Base-by-base conservation (phyloP, 768 basidiomycete genomes). In the Lactarius pseudohatsudake region DNA sequence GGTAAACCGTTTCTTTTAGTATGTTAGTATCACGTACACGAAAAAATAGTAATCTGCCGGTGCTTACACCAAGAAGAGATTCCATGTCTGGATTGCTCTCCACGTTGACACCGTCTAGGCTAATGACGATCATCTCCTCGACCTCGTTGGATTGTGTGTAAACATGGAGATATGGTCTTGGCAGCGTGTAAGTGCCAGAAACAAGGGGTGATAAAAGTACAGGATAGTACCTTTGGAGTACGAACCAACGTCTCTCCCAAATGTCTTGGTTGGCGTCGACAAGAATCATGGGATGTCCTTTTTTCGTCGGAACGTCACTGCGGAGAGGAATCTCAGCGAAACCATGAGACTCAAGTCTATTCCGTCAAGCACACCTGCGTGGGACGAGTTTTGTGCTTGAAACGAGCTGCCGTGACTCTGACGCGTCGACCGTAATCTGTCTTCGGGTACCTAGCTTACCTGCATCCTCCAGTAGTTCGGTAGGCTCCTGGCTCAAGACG, bases 191-290 rank as follows among this genome's bases (percentile, higher is more conserved):
- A 67, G 47, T 22, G 8, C 34, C 36, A 11, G 18, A 57, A 28
- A 26, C 59, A 20, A 66, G 38, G 22, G 45, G 16, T 47, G 62
- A 28, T 41, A 28, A 62, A 65, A 43, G 32, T 34, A 40, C 18
- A 11, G 47, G 20, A 22, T 30, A 58, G 53, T 64, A 94, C 95
- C 94, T 85, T 75, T 87, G 85, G 11, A 98, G 81, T 18, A 95
- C 91, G 75, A 95, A 94, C 88, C 91, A 95, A 63, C 88, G 81
- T 73, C 83, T 86, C 72, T 86, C 85, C 97, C 97, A 99, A 36
- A 79, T 75, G 72, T 94, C 86, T 72, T 85, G 86, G 53, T 84
- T 85, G 13, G 95, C 92, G 74, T 98, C 89, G 32, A 82, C 84
- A 70, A 98, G 82, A 68, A 96, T 83, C 79, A 89, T 78, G 59